Conservation (phyloP, 139 green algal genomes). For the Auxenochlorella pyrenoidosa region DNA sequence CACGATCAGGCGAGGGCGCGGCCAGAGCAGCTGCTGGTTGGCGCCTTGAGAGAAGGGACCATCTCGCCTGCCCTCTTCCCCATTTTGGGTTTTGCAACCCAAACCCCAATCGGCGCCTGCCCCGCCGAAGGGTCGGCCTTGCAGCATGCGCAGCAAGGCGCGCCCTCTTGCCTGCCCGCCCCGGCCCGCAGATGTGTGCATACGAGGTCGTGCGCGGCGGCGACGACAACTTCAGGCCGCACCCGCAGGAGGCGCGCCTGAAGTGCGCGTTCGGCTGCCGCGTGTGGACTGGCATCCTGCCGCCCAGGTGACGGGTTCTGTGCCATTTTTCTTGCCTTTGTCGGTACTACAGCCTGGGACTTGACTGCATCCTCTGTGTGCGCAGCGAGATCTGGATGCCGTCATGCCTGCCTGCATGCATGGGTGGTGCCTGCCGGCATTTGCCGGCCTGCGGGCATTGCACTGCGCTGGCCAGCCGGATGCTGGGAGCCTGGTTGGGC, state of each 20-base stretch:
- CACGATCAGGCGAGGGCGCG: slow-evolving; percentile 25
- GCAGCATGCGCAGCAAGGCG: too few relatives aligned
- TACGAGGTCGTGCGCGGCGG: slow-evolving; percentile 9
- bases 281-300: slow-evolving; percentile 12
- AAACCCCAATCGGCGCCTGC: too few relatives aligned
- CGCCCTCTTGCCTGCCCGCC: neutral
- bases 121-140: neutral
- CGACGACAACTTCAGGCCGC: neutral
- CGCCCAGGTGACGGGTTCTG: neutral
- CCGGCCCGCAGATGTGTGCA: neutral
- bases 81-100: too few relatives aligned
- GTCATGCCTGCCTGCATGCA: too few relatives aligned
- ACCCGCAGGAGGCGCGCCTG: neutral
- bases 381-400: neutral
- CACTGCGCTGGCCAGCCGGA: too few relatives aligned
- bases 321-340: neutral
- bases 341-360: neutral
- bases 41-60: too few relatives aligned
- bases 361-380: neutral
- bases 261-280: neutral
- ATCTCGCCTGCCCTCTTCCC: neutral
- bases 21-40: too few relatives aligned
- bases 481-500: too few relatives aligned
- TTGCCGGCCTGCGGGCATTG: too few relatives aligned
- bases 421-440: too few relatives aligned